These are phyloP conservation scores for Acorus gramineus DNA, from an alignment of 106 monocot genomes.

Conservation along the genomic window DNA sequence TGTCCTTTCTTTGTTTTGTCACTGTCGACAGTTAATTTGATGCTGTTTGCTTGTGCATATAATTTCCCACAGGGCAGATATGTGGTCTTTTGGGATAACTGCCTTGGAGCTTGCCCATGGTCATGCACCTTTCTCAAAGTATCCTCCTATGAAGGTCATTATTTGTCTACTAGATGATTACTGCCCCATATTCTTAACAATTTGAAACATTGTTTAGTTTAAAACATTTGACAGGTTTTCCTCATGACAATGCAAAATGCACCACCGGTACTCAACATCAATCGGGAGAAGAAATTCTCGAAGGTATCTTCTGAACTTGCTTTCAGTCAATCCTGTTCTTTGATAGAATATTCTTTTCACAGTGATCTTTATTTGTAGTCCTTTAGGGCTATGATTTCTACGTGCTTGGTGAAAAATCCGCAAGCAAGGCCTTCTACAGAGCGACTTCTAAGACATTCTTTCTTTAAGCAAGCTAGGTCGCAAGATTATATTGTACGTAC, in stretches of 20 bases:
- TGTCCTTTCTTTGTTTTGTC: neutral
- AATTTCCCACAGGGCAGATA: constrained; percentile 61
- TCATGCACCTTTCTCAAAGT: constrained; percentile 83
- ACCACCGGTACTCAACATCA: constrained; percentile 70
- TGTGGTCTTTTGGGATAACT: constrained; percentile 98
- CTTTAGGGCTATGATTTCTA: constrained; percentile 80
- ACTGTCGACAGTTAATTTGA: neutral
- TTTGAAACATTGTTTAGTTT: constrained; percentile 2
- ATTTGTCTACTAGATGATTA: too few species aligned
- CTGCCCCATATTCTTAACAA: neutral
- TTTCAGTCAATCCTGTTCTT: neutral
- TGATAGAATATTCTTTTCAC: neutral
- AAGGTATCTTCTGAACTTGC: constrained; percentile 30
- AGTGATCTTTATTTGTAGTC: constrained; percentile 19
- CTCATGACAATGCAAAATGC: constrained; percentile 90
- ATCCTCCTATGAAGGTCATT: constrained; percentile 81
- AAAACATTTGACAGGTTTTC: constrained; percentile 39
- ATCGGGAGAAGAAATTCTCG: constrained; percentile 78
- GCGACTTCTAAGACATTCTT: constrained; percentile 72
- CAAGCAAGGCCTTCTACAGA: constrained; percentile 67
- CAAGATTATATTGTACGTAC: constrained; percentile 56
- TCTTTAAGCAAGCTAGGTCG: constrained; percentile 88
- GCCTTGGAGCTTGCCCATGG: constrained; percentile 96
- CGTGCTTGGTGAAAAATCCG: constrained; percentile 95
- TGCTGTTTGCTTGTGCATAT: neutral